Evolutionary conservation across 2,329 filamentous ascomycete species (phyloP).

Genomic region (Huntiella moniliformis): DNA sequence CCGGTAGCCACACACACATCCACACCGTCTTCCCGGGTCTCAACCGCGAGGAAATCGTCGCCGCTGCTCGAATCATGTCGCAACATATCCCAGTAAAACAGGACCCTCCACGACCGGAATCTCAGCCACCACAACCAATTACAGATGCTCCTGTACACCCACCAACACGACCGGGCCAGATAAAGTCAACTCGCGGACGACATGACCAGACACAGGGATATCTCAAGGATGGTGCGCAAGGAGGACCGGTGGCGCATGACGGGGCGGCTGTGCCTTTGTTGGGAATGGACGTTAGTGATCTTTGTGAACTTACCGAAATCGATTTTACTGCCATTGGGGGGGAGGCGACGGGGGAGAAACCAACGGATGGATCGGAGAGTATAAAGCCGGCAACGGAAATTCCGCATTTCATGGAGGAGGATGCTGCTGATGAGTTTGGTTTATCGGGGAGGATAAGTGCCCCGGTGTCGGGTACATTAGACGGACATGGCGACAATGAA

Average conservation of each 20-base stretch:
- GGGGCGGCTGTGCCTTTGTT: background rate
- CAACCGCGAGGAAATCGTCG: conserved; percentile 12
- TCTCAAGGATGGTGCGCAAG: too few relatives aligned
- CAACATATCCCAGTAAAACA: background rate
- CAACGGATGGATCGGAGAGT: background rate
- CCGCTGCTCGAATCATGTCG: conserved; percentile 8
- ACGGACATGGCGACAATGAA: too few relatives aligned
- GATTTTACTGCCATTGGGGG: background rate
- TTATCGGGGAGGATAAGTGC: conserved; percentile 17
- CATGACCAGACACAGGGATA: too few relatives aligned
- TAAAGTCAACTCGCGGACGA: too few relatives aligned
- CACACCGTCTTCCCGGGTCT: conserved; percentile 9
- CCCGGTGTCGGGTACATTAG: too few relatives aligned
- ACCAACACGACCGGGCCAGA: too few relatives aligned
- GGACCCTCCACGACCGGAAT: background rate
- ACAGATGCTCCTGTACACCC: too few relatives aligned
- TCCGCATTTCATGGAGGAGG: conserved; percentile 28
- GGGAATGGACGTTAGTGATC: background rate
- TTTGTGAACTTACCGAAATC: conserved; percentile 3
- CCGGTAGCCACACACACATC: background rate
- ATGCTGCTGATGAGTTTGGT: conserved; percentile 39
- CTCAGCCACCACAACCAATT: too few relatives aligned
- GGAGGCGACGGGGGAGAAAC: background rate
- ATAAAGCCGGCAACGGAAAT: conserved; percentile 16
- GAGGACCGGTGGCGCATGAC: background rate